These are phyloP conservation scores for Melastoma malabathricum DNA, from an alignment of 345 rosid species.

Conservation along the genomic window DNA sequence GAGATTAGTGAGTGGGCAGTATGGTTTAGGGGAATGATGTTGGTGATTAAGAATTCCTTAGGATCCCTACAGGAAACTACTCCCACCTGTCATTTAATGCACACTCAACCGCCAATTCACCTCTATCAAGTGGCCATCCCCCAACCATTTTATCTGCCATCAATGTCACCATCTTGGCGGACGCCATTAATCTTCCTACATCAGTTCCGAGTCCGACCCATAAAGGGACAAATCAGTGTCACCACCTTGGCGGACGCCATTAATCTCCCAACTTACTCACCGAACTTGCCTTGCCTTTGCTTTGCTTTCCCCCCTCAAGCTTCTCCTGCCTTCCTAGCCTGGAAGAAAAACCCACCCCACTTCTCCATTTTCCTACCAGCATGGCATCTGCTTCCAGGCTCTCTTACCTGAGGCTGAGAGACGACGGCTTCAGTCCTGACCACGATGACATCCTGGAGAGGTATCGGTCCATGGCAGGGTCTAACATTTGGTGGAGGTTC, in stretches of 20 bases:
- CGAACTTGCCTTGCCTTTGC: background rate
- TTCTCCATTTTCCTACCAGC: background rate
- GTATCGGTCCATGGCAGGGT: slow-evolving; percentile 7
- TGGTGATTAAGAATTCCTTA: too few species aligned
- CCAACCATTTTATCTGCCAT: background rate
- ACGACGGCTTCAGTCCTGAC: slow-evolving; percentile 1
- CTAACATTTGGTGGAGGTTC: slow-evolving; percentile 17
- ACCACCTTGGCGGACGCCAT: background rate
- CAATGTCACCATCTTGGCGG: background rate
- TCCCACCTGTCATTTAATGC: too few species aligned
- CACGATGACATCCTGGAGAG: slow-evolving; percentile 1
- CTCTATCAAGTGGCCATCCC: too few species aligned
- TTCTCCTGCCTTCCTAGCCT: background rate
- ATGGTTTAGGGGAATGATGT: too few species aligned
- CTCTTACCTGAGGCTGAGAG: slow-evolving; percentile 28
- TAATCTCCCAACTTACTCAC: background rate
- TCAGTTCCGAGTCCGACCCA: background rate
- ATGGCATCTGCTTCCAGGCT: slow-evolving; percentile 10
- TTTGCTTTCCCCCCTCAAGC: background rate
- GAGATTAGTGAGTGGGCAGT: too few species aligned
- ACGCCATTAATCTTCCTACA: background rate
- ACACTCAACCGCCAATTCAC: too few species aligned
- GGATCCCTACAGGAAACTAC: too few species aligned
- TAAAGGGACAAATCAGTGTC: background rate
- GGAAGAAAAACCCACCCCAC: background rate